Evolutionary conservation across 1,284 basidiomycete species (phyloP), one percentile per base, ranked within the genome.

Genomic region (Phylloboletellus chloephorus): DNA sequence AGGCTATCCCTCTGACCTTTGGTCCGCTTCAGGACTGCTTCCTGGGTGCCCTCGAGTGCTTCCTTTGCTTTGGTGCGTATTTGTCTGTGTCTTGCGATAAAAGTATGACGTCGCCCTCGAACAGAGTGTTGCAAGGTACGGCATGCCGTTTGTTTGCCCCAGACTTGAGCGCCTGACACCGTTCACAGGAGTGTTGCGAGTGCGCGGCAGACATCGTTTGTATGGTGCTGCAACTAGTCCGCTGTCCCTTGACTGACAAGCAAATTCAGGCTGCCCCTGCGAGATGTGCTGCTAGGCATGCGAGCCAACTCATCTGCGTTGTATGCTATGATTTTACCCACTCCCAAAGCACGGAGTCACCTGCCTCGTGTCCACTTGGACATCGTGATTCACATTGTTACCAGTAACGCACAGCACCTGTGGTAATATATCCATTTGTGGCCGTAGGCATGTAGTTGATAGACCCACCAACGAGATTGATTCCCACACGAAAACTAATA

Each of bases 31-130:
- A 74, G 73, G 73, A 76, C 53, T 75, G 73, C 56, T 68, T 76
- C 64, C 42, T 75, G 25, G 73, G 60, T 10, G 37, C 61, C 12
- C 11, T 76, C 26, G 67, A 66, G 38, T 74, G 72, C 50, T 76
- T 76, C 66, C 46, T 75, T 5, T 76, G 73, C 57, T 76, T 75
- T 51, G 74, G 71, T 73, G 44, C 46, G 68, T 66, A n/a, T 24
- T 23, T 13, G 25, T 7, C n/a, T 15, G 2, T 8, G 11, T 34
- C 20, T 19, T 22, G 25, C 19, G 11, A 16, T 7, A 21, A 12
- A n/a, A 5, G 6, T 31, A 37, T 54, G 35, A 48, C 37, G 16
- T 23, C 36, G 16, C 6, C 26, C 11, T 31, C 17, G 0, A 11
- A 44, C 33, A 64, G 58, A 61, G 15, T 58, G 61, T 26, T 61